Percentiles rank a stretch among this genome's conserved stretches.
Conservation (phyloP, 1,139 yeast genomes). For the Candida pseudoviswanathii region DNA sequence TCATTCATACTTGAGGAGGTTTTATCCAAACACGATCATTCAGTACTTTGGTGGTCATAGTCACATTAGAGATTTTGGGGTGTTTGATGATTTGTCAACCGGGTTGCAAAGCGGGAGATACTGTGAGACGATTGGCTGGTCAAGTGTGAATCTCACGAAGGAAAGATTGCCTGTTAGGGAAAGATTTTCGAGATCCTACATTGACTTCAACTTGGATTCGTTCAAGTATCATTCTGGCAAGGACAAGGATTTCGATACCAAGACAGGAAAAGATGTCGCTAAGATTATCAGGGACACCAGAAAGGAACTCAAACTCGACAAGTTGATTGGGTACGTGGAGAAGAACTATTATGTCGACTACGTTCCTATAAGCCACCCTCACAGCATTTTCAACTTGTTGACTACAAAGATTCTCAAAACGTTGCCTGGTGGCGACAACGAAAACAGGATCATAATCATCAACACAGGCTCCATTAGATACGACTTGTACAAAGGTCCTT, state of each 20-base stretch:
- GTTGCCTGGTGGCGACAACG: constrained; percentile 28
- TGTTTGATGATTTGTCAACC: constrained; percentile 66
- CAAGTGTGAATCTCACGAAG: constrained; percentile 51
- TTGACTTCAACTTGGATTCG: constrained; percentile 77
- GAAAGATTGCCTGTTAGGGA: constrained; percentile 17
- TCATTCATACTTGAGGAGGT: constrained; percentile 55
- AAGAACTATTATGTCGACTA: constrained; percentile 65
- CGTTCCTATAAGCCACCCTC: constrained; percentile 63
- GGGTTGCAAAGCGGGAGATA: constrained; percentile 91
- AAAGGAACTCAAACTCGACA: constrained; percentile 53
- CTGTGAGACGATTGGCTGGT: constrained; percentile 90
- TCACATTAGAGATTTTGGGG: constrained; percentile 82
- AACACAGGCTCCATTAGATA: constrained; percentile 91
- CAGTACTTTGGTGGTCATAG: constrained; percentile 96
- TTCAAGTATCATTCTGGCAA: constrained; percentile 61
- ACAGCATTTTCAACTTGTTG: constrained; percentile 63
- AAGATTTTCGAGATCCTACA: constrained; percentile 60
- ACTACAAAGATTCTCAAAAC: constrained; percentile 61
- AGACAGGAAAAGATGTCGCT: constrained; percentile 53
- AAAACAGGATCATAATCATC: constrained; percentile 63
- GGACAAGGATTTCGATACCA: constrained; percentile 42
- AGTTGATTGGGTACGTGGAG: constrained; percentile 65
- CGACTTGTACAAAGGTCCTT: constrained; percentile 84
- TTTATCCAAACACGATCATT: constrained; percentile 63
- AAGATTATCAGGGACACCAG: constrained; percentile 48